Evolutionary conservation across 2,329 filamentous ascomycete species (phyloP).

Genomic region (Chaetomiaceae sp.): DNA sequence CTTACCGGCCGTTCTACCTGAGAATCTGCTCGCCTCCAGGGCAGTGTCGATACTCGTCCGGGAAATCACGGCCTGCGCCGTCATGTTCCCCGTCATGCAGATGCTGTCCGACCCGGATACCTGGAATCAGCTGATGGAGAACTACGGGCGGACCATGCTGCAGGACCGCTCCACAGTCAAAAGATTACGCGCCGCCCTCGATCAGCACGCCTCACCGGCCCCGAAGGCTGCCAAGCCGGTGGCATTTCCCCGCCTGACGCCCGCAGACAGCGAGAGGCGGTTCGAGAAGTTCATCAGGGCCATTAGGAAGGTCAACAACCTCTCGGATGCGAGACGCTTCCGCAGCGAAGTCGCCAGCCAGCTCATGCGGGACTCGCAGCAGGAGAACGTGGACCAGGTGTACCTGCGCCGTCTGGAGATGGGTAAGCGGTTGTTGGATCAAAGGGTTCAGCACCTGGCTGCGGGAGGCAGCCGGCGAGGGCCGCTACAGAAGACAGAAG

Average conservation of each 20-base stretch:
- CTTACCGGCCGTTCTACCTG: constrained; percentile 67
- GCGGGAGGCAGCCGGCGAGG: constrained; percentile 54
- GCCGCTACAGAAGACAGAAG: constrained; percentile 26
- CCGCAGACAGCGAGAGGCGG: constrained; percentile 81
- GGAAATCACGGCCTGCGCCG: constrained; percentile 90
- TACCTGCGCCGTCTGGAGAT: constrained; percentile 89
- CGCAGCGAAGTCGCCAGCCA: constrained; percentile 90
- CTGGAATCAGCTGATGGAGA: constrained; percentile 96
- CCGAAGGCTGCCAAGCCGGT: constrained; percentile 61
- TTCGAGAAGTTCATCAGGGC: constrained; percentile 93
- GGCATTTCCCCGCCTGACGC: constrained; percentile 72
- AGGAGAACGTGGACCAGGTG: constrained; percentile 75
- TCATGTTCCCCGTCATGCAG: constrained; percentile 76
- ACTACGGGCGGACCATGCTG: constrained; percentile 76
- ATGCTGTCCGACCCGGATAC: constrained; percentile 87
- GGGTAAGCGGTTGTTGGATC: constrained; percentile 83
- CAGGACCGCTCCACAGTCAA: constrained; percentile 94
- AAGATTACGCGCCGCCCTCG: constrained; percentile 83
- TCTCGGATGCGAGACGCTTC: constrained; percentile 89
- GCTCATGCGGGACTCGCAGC: constrained; percentile 74
- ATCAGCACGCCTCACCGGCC: constrained; percentile 85
- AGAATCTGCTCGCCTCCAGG: constrained; percentile 69
- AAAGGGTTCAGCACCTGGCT: constrained; percentile 78
- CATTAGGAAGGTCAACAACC: constrained; percentile 81
- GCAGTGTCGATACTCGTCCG: constrained; percentile 76